Evolutionary conservation across 192 early-diverging fungal species (phyloP).

Genomic region (Irineochytrium annulatum): DNA sequence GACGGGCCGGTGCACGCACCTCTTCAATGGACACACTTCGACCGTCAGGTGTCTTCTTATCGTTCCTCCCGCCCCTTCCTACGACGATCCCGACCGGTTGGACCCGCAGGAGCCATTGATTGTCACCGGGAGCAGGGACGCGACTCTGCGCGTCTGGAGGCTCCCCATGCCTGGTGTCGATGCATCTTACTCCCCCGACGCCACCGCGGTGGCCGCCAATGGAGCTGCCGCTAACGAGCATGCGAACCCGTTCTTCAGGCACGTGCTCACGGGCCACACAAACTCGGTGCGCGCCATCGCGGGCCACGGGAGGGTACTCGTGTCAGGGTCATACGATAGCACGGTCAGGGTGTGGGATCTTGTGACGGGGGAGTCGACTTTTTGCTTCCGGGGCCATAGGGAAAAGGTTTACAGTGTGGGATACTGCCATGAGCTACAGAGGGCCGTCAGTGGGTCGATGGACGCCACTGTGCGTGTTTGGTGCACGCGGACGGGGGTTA

Average conservation of each 20-base stretch:
- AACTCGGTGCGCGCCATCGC: slow-evolving; percentile 93
- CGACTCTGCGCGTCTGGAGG: slow-evolving; percentile 88
- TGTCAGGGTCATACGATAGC: slow-evolving; percentile 90
- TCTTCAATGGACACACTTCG: slow-evolving; percentile 89
- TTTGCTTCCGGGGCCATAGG: slow-evolving; percentile 77
- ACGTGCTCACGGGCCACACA: slow-evolving; percentile 77
- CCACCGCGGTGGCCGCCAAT: not conserved
- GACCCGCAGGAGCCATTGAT: slow-evolving; percentile 53
- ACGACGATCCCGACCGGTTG: not conserved
- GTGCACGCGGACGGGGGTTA: slow-evolving; percentile 80
- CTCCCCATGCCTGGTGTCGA: slow-evolving; percentile 75
- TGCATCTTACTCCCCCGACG: no score
- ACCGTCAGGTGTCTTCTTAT: slow-evolving; percentile 94
- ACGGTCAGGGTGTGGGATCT: slow-evolving; percentile 92
- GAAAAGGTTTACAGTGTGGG: slow-evolving; percentile 97
- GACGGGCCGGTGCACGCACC: slow-evolving; percentile 81
- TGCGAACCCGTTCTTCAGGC: slow-evolving; percentile 77
- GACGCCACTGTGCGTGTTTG: slow-evolving; percentile 91
- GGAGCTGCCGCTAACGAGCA: slow-evolving; percentile 26
- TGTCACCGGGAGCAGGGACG: slow-evolving; percentile 92
- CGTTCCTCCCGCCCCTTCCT: slow-evolving; percentile 27
- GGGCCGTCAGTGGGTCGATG: slow-evolving; percentile 90
- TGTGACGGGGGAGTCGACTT: slow-evolving; percentile 60
- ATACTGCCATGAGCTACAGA: slow-evolving; percentile 72
- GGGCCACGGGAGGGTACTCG: slow-evolving; percentile 76